phyloP scores from a whole-genome alignment of 805 yeast species.

The Starmera amethionina region DNA sequence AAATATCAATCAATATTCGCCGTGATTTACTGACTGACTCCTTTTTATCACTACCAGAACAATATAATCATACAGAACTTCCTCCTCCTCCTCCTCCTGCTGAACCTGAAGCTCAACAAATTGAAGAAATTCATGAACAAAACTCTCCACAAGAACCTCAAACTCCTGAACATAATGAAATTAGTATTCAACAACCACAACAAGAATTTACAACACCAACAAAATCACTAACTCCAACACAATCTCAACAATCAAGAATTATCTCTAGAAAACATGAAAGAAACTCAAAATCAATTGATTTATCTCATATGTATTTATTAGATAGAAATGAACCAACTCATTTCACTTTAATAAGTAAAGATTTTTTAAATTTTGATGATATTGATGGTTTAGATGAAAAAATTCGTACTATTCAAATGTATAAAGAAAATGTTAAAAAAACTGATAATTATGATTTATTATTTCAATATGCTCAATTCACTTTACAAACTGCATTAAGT shows the following conservation, averaged over 20 bases:
- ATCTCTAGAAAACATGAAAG: conserved; percentile 8
- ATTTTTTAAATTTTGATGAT: conserved; percentile 35
- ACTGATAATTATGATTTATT: conserved; percentile 80
- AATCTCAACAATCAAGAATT: too few species aligned
- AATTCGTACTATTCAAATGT: conserved; percentile 76
- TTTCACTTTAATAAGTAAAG: conserved; percentile 28
- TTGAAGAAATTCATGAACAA: too few species aligned
- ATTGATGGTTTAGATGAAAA: conserved; percentile 53
- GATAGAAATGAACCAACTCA: conserved; percentile 23
- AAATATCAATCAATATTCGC: too few species aligned
- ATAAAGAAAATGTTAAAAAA: conserved; percentile 76
- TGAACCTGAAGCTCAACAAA: too few species aligned
- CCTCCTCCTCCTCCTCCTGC: too few species aligned
- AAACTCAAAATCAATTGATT: conserved; percentile 27
- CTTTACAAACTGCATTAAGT: conserved; percentile 74
- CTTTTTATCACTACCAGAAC: too few species aligned
- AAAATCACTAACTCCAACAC: background rate
- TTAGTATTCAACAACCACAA: background rate
- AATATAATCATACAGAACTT: too few species aligned
- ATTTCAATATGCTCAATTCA: conserved; percentile 85
- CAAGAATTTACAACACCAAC: background rate
- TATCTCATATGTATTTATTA: conserved; percentile 30
- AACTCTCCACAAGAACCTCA: background rate
- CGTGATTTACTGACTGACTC: too few species aligned
- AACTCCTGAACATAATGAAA: background rate